Evolutionary conservation across 768 basidiomycete species (phyloP).

Genomic region (Mycena vitilis): DNA sequence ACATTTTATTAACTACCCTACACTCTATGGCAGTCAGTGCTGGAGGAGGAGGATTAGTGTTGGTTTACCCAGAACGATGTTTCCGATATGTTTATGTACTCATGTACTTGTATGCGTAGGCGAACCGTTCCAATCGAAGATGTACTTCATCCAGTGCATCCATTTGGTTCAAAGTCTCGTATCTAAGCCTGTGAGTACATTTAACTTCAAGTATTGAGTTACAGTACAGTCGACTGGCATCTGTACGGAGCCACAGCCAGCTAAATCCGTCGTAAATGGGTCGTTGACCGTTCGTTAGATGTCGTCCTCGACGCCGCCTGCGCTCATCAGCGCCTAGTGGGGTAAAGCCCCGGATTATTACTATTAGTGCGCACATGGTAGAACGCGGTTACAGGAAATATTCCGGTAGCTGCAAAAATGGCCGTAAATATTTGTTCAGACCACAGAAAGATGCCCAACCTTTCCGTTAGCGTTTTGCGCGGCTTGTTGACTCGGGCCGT

Average conservation of each 20-base stretch:
- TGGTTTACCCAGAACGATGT: constrained; percentile 25
- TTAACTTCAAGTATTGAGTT: too few species aligned
- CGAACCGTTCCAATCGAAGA: neutral
- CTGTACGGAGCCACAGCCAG: neutral
- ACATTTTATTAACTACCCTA: constrained; percentile 26
- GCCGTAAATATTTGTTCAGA: constrained; percentile 15
- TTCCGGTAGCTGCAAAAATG: constrained; percentile 71
- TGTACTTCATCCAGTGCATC: neutral
- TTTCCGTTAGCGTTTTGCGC: constrained; percentile 78
- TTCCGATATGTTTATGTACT: constrained; percentile 26
- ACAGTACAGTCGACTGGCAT: neutral
- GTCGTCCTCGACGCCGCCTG: constrained; percentile 10
- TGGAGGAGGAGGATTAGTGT: constrained; percentile 30
- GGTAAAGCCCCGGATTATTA: neutral
- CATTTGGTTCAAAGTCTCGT: too few species aligned
- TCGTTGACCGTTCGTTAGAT: constrained; percentile 24
- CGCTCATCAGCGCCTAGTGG: neutral
- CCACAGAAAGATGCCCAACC: constrained; percentile 52
- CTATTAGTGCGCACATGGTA: too few species aligned
- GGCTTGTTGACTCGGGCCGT: constrained; percentile 86
- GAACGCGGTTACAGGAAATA: constrained; percentile 70
- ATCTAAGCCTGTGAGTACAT: neutral
- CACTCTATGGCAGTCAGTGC: constrained; percentile 36
- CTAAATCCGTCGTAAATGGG: neutral
- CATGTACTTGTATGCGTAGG: constrained; percentile 28